Base-by-base conservation (phyloP, 2,329 filamentous ascomycete species). In the Penicillium sp. region DNA sequence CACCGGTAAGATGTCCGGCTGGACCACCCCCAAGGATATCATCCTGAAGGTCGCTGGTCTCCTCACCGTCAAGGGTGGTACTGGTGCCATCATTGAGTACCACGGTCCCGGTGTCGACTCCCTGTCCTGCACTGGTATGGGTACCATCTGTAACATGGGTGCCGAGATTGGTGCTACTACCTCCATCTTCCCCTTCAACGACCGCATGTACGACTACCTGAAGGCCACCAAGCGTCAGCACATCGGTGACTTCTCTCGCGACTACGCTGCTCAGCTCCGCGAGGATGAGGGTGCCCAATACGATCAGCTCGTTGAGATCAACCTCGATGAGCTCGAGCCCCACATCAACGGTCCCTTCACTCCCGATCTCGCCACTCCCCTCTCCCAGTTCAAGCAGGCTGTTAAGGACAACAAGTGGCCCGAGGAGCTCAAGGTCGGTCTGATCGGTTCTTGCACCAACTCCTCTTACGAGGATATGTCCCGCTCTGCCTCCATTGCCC, bases 291-390 rank as follows among this genome's bases (percentile, higher is more conserved):
- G 91, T 65, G 90, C 90, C 64, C 87, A 97, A 78, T 99, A 97
- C 77, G 94, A 99, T 76, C 84, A 97, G 79, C 77, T 97, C 64
- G 91, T 97, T 69, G 93, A 97, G 80, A 90, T 99, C 79, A 93
- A 99, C 82, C 85, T 99, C 51, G 88, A 85, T 55, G 89, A 93
- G 77, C 88, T 99, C 45, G 94, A 99, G 82, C 94, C 94, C 64
- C 91, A 97, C 75, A 92, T 99, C 81, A 99, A 99, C 82, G 94
- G 94, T 63, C 94, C 94, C 62, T 97, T 97, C 85, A 99, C 94
- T 27, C 94, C 94, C 58, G 94, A 99, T 85, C 83, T 99, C 79
- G 92, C 92, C 52, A 97, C 94, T 7, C 94, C 94, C 48, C 95
- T 99, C 75, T 96, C 91, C 79, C 94, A 97, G 82, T 96, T 97